Evolutionary conservation across 495 filamentous ascomycete species (phyloP).

Genomic region (Talaromyces proteolyticus): DNA sequence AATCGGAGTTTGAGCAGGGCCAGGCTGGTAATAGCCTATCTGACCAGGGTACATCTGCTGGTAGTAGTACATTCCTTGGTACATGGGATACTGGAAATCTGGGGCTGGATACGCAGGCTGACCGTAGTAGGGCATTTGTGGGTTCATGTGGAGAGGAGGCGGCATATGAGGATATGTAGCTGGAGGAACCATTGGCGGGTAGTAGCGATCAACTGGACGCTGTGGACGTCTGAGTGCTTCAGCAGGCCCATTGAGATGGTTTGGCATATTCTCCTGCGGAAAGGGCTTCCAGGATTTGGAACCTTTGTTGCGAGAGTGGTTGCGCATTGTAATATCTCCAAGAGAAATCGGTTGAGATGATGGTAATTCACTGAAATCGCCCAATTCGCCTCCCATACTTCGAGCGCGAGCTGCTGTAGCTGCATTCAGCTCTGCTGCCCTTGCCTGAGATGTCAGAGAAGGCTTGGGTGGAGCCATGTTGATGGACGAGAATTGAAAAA

Average conservation of each 20-base stretch:
- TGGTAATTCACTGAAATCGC: slow-evolving; percentile 13
- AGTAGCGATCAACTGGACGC: slow-evolving; percentile 6
- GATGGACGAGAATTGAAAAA: no score
- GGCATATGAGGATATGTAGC: neutral
- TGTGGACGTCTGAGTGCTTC: slow-evolving; percentile 1
- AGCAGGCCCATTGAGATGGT: neutral
- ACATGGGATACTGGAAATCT: slow-evolving; percentile 5
- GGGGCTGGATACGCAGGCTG: neutral
- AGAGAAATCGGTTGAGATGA: slow-evolving; percentile 20
- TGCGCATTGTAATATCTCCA: slow-evolving; percentile 10
- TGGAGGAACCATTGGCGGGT: neutral
- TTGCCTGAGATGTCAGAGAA: slow-evolving; percentile 9
- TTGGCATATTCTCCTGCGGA: neutral
- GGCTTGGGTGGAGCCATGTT: neutral
- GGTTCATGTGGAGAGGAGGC: neutral
- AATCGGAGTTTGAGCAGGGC: neutral
- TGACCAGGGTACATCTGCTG: neutral
- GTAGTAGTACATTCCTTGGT: neutral
- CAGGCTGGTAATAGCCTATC: neutral
- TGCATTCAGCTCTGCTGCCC: slow-evolving; percentile 9
- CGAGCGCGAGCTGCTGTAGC: slow-evolving; percentile 1
- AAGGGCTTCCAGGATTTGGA: slow-evolving; percentile 9
- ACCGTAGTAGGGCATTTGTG: neutral
- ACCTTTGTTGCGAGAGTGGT: slow-evolving; percentile 12
- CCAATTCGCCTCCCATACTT: slow-evolving; percentile 11